These are phyloP conservation scores for Nasturtium officinale DNA, from an alignment of 345 rosid genomes.

Conservation along the genomic window DNA sequence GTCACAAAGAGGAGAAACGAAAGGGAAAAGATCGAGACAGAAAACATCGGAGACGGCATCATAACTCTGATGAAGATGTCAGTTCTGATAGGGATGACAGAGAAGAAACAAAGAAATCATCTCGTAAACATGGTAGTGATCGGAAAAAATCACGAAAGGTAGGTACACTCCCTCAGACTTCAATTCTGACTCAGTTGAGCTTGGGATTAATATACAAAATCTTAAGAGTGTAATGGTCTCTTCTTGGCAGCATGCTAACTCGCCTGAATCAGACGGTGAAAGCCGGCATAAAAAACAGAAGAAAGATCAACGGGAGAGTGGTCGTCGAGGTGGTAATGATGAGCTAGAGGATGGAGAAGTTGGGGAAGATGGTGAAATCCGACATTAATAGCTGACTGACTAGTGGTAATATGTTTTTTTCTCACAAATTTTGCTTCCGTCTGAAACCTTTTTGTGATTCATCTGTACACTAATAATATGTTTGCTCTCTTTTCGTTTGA, in stretches of 20 bases:
- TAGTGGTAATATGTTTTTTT: slow-evolving; percentile 5
- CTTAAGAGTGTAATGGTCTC: neutral
- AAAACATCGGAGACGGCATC: slow-evolving; percentile 74
- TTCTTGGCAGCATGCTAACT: slow-evolving; percentile 67
- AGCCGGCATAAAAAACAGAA: slow-evolving; percentile 71
- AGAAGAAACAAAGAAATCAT: slow-evolving; percentile 74
- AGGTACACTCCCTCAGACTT: slow-evolving; percentile 48
- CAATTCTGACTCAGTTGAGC: neutral
- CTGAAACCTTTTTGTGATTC: slow-evolving; percentile 1
- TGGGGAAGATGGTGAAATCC: slow-evolving; percentile 89
- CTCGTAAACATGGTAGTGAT: slow-evolving; percentile 78
- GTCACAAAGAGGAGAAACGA: slow-evolving; percentile 76
- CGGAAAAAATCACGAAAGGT: slow-evolving; percentile 95
- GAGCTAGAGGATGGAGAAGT: slow-evolving; percentile 97
- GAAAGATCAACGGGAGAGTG: slow-evolving; percentile 73
- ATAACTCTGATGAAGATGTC: slow-evolving; percentile 65
- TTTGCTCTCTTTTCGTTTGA: neutral
- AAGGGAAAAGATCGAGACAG: slow-evolving; percentile 81
- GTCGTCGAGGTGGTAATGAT: slow-evolving; percentile 68
- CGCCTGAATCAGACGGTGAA: slow-evolving; percentile 86
- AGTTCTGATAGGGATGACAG: slow-evolving; percentile 85
- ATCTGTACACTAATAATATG: neutral
- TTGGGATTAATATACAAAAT: neutral
- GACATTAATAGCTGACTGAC: slow-evolving; percentile 41
- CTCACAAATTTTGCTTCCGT: slow-evolving; percentile 9